A percentile compares a stretch with the other conserved stretches of the same genome.
phyloP scores from a whole-genome alignment of 352 stramenopile genomes.

The Aphanomyces stellatus region DNA sequence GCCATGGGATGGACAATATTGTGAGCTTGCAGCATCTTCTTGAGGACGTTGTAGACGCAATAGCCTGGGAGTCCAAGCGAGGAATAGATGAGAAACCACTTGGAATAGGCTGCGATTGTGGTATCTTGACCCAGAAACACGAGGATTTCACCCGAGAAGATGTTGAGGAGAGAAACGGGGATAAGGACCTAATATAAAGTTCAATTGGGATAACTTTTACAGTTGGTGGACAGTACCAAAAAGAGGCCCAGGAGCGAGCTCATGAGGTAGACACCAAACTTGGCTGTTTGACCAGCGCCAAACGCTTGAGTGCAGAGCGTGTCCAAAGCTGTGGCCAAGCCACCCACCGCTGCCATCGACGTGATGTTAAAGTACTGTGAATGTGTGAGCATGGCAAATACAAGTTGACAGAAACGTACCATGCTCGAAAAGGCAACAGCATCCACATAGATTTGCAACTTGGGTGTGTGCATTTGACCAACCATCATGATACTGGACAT shows the following conservation, averaged over 20 bases:
- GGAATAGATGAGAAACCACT: too few species aligned
- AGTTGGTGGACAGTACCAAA: not conserved
- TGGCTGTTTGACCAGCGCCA: not conserved
- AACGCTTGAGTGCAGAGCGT: not conserved
- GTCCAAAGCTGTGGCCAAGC: not conserved
- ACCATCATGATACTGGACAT: not conserved
- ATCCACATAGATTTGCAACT: not conserved
- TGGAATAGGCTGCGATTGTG: too few species aligned
- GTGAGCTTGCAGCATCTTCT: too few species aligned
- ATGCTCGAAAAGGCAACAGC: not conserved
- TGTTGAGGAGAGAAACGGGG: too few species aligned
- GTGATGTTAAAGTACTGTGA: not conserved
- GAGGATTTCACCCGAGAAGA: too few species aligned
- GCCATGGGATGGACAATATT: too few species aligned
- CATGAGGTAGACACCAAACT: not conserved
- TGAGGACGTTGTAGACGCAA: too few species aligned
- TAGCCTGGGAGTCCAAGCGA: too few species aligned
- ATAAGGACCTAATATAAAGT: too few species aligned
- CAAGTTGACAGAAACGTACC: too few species aligned
- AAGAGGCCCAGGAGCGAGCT: not conserved
- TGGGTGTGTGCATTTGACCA: not conserved
- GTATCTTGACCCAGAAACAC: too few species aligned
- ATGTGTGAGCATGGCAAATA: not conserved
- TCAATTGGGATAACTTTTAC: too few species aligned
- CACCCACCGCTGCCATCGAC: not conserved